Evolutionary conservation across 1,284 basidiomycete genomes (phyloP), one percentile per base, ranked within the genome.

Genomic region (Cryptococcus sp.): DNA sequence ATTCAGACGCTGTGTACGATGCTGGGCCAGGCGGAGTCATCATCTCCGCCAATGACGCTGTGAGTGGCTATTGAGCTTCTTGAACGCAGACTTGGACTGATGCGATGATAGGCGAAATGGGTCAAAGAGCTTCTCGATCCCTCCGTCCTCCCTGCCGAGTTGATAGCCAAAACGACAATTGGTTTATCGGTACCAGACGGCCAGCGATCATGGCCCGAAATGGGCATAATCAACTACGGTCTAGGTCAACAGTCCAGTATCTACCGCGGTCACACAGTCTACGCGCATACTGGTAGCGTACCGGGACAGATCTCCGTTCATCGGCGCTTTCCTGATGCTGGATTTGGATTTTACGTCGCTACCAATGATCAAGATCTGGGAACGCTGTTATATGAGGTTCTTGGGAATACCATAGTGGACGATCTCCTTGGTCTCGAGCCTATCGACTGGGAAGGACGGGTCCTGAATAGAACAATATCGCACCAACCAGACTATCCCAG

Each of bases 1-100:
- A 55, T 1, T 54, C 47, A 3, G 65, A 71, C 53, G 63, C 55
- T 2, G 30, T 53, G 5, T 48, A 41, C 27, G 57, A 64, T 20
- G 64, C 65, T 10, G 73, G 70, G 3, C 47, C 67, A 0, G 70
- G 73, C 0, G 73, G 71, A 3, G 54, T 75, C 0, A 63, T 73
- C 40, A 60, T 61, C 15, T 61, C 62, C 6, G 63, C 63, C 2
- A 55, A 55, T 3, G 73, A 76, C 42, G 55, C 70, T 56, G 72
- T 70, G 43, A 57, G 68, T 58, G 11, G 17, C 16, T 5, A 3
- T 35, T 46, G 23, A 22, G 48, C 16, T 6, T 23, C 8, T 16
- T 20, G 17, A 23, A 38, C 3, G n/a, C 25, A 40, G 41, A 22
- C 19, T 43, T 50, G 11, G 5, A 30, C 19, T 39, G 17, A 25